phyloP scores from a whole-genome alignment of 148 eudicot genomes.

The Pharnaceum exiguum region DNA sequence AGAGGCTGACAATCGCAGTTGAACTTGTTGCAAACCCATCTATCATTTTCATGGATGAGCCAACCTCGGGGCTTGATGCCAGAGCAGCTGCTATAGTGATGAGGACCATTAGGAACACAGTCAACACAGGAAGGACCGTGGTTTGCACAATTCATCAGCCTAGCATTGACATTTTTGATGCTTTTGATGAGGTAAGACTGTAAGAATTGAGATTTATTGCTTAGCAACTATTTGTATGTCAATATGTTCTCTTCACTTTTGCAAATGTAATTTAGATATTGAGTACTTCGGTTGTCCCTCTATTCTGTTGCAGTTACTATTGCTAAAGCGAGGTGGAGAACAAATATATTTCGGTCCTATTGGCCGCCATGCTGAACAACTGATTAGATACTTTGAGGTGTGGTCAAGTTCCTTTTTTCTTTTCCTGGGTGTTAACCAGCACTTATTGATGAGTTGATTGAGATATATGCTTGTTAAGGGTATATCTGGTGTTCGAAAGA shows the following conservation, averaged over 20 bases:
- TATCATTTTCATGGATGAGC: conserved; percentile 95
- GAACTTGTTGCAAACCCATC: conserved; percentile 98
- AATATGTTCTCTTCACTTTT: too few species aligned
- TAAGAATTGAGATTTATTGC: not conserved
- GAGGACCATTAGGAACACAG: conserved; percentile 90
- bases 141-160: conserved; percentile 99
- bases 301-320: conserved; percentile 85
- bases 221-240: too few species aligned
- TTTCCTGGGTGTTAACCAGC: not conserved
- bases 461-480: conserved; percentile 29
- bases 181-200: conserved; percentile 79
- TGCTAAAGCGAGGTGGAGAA: conserved; percentile 89
- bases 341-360: conserved; percentile 86
- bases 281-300: too few species aligned
- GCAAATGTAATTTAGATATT: too few species aligned
- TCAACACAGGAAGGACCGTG: conserved; percentile 91
- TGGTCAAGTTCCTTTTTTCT: not conserved
- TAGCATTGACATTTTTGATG: conserved; percentile 91
- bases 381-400: conserved; percentile 83
- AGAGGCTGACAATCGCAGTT: conserved; percentile 85
- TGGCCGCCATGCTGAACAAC: conserved; percentile 57
- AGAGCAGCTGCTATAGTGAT: conserved; percentile 96
- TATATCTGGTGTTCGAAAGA: conserved; percentile 59
- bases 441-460: not conserved
- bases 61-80: conserved; percentile 98